Percentiles rank a stretch among this genome's conserved stretches.
Evolutionary conservation across 2,329 filamentous ascomycete genomes (phyloP).

Genomic region (Neodidymelliopsis sp.): DNA sequence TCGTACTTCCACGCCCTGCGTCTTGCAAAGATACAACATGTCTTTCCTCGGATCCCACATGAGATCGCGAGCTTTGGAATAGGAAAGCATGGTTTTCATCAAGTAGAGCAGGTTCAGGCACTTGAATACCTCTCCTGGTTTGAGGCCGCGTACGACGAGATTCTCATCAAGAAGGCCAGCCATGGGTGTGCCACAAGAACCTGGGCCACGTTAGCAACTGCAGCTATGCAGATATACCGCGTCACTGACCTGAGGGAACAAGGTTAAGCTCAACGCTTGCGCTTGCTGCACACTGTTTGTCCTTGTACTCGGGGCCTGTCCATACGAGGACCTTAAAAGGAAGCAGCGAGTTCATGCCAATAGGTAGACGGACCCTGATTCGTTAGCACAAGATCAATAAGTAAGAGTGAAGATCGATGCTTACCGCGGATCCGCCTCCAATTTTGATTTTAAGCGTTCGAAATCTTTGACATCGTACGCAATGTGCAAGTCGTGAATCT

Average conservation of each 20-base stretch:
- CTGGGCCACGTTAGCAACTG: neutral
- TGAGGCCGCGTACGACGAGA: slow-evolving; percentile 36
- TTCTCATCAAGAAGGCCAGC: slow-evolving; percentile 35
- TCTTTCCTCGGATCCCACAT: slow-evolving; percentile 42
- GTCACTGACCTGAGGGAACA: slow-evolving; percentile 37
- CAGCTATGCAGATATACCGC: neutral
- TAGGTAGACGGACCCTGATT: slow-evolving; percentile 35
- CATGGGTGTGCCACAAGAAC: slow-evolving; percentile 33
- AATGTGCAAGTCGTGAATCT: slow-evolving; percentile 42
- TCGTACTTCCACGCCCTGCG: slow-evolving; percentile 34
- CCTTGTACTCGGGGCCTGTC: slow-evolving; percentile 43
- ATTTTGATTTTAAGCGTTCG: slow-evolving; percentile 35
- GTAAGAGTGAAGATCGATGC: neutral
- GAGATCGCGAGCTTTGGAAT: slow-evolving; percentile 34
- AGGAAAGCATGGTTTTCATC: slow-evolving; percentile 35
- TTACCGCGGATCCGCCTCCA: slow-evolving; percentile 41
- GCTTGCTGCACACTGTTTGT: slow-evolving; percentile 34
- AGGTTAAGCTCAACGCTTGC: slow-evolving; percentile 42
- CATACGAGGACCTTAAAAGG: slow-evolving; percentile 40
- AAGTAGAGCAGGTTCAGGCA: slow-evolving; percentile 42
- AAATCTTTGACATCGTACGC: slow-evolving; percentile 45
- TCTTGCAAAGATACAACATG: slow-evolving; percentile 38
- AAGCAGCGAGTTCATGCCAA: slow-evolving; percentile 41
- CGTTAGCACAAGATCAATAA: slow-evolving; percentile 19
- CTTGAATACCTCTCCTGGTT: slow-evolving; percentile 32